Conservation (phyloP, 108 stramenopile species). For the Cylindrotheca fusiformis region DNA sequence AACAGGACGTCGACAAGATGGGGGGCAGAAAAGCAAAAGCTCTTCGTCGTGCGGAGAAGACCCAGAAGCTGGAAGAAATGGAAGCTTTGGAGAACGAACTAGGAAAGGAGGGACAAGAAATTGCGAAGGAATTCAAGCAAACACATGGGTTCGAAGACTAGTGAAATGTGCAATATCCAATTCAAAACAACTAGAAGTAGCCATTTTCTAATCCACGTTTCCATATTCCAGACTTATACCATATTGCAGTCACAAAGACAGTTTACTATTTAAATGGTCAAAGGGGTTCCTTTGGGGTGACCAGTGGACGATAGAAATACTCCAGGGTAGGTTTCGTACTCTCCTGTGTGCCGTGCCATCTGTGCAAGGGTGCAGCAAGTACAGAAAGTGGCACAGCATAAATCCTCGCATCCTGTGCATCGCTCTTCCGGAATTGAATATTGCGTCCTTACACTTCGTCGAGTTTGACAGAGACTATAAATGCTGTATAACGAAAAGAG, state of each 20-base stretch:
- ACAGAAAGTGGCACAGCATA: constrained; percentile 68
- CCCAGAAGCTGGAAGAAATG: constrained; percentile 64
- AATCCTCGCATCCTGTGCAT: constrained; percentile 71
- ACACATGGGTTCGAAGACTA: constrained; percentile 68
- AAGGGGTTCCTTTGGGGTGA: constrained; percentile 58
- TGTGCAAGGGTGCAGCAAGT: constrained; percentile 78
- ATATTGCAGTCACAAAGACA: constrained; percentile 3
- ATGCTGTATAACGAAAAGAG: constrained; percentile 68
- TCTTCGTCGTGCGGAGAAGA: constrained; percentile 77
- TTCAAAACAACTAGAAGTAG: not conserved
- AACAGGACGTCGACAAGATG: constrained; percentile 90
- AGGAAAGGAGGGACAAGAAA: constrained; percentile 58
- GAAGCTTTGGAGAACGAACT: constrained; percentile 78
- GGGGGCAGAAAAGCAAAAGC: constrained; percentile 85
- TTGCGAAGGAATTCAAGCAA: constrained; percentile 70
- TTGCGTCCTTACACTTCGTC: constrained; percentile 65
- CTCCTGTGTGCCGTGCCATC: constrained; percentile 83
- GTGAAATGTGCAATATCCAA: constrained; percentile 3
- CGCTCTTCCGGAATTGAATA: constrained; percentile 75
- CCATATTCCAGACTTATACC: not conserved
- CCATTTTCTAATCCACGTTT: not conserved
- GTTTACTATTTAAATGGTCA: constrained; percentile 26
- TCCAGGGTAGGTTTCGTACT: constrained; percentile 80
- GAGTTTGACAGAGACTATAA: constrained; percentile 67
- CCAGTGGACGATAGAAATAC: constrained; percentile 65